Conservation (phyloP, 1,284 basidiomycete species). For the Moniliophthora roreri region DNA sequence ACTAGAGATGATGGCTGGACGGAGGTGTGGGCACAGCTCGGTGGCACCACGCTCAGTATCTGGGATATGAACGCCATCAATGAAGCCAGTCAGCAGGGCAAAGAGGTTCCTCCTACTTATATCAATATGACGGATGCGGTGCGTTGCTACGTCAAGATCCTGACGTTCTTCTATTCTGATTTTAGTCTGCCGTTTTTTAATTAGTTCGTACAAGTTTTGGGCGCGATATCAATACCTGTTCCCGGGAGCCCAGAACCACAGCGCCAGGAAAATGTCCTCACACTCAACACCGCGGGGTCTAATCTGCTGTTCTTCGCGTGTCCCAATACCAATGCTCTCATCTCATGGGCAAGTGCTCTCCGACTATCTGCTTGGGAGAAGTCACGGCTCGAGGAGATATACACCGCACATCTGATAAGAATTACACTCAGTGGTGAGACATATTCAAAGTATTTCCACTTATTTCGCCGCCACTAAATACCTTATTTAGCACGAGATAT, state of each 20-base stretch:
- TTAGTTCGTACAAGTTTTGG: constrained; percentile 73
- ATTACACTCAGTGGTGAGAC: constrained; percentile 53
- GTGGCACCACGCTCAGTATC: constrained; percentile 88
- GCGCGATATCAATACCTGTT: constrained; percentile 57
- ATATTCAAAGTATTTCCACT: background rate
- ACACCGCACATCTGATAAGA: constrained; percentile 91
- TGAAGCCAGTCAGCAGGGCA: constrained; percentile 76
- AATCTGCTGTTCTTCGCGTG: constrained; percentile 92
- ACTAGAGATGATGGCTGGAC: constrained; percentile 83
- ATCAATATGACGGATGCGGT: constrained; percentile 88
- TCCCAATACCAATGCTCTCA: constrained; percentile 65
- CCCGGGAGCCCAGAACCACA: constrained; percentile 28
- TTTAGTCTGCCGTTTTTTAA: constrained; percentile 5
- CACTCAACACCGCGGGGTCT: constrained; percentile 92
- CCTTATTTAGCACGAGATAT: constrained; percentile 56
- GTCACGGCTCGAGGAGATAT: constrained; percentile 93
- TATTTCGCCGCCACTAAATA: background rate
- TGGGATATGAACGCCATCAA: constrained; percentile 89
- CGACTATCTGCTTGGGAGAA: constrained; percentile 95
- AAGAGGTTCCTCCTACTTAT: constrained; percentile 84
- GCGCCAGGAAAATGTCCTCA: constrained; percentile 79
- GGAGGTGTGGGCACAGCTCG: constrained; percentile 92
- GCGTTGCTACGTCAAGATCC: constrained; percentile 31
- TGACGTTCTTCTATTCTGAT: constrained; percentile 10
- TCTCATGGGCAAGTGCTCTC: constrained; percentile 91